These are phyloP conservation scores for Gliomastix tumulicola DNA, from an alignment of 2,329 filamentous ascomycete genomes.

Conservation along the genomic window DNA sequence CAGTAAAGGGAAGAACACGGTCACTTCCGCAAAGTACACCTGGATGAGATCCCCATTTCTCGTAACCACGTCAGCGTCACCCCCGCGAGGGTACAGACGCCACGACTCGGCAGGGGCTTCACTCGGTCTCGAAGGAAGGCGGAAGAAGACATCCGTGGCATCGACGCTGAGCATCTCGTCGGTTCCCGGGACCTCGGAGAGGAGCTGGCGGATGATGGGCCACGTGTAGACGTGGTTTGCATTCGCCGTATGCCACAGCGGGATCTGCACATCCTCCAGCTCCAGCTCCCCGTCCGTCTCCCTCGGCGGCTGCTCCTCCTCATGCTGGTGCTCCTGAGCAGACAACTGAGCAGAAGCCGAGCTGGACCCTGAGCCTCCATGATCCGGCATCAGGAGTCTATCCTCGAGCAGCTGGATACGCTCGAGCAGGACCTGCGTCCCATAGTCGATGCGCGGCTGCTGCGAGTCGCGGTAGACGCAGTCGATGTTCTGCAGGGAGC, in stretches of 20 bases:
- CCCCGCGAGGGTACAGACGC: background rate
- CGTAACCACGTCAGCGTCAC: too few species aligned
- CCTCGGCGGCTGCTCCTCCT: conserved; percentile 8
- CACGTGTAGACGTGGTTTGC: conserved; percentile 13
- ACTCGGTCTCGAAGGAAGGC: too few species aligned
- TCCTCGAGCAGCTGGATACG: conserved; percentile 20
- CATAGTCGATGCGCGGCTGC: conserved; percentile 17
- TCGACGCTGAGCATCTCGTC: background rate
- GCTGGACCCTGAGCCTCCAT: too few species aligned
- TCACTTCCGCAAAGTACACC: conserved; percentile 15
- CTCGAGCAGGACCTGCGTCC: conserved; percentile 17
- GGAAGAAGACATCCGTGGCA: conserved; percentile 5
- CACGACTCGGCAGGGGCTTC: background rate
- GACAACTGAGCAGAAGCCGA: too few species aligned
- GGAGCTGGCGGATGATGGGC: conserved; percentile 12
- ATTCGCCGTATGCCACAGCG: conserved; percentile 13
- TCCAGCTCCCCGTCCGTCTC: conserved; percentile 4
- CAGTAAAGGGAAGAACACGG: conserved; percentile 13
- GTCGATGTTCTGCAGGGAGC: conserved; percentile 16
- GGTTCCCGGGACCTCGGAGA: background rate
- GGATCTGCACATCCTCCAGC: conserved; percentile 9
- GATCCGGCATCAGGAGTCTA: too few species aligned
- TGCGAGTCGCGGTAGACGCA: conserved; percentile 18
- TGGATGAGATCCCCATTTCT: background rate
- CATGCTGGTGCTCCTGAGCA: conserved; percentile 1